Evolutionary conservation across 208 protist species (phyloP).

Genomic region (Leishmania braziliensis): DNA sequence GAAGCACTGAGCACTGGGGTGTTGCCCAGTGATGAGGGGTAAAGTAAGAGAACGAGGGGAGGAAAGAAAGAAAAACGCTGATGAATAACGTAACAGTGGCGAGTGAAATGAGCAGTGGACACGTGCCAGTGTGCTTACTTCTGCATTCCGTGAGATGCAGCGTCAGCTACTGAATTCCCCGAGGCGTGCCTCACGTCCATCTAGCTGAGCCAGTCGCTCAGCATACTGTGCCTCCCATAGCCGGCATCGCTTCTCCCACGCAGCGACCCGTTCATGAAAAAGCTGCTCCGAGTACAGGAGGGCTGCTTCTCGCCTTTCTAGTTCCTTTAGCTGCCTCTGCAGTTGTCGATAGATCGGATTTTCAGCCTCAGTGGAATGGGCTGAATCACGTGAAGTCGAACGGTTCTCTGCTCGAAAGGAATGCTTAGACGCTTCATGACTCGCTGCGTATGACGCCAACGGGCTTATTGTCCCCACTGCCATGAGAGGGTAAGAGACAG

Average conservation of each 20-base stretch:
- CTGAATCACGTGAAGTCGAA: not conserved
- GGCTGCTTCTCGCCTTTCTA: not conserved
- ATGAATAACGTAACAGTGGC: not conserved
- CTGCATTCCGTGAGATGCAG: not conserved
- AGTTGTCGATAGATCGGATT: not conserved
- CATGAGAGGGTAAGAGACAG: not conserved
- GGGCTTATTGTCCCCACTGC: not conserved
- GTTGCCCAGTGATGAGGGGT: not conserved
- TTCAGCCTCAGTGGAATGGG: not conserved
- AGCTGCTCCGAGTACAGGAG: constrained; percentile 1
- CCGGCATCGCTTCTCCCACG: constrained; percentile 17
- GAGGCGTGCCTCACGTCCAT: constrained; percentile 15
- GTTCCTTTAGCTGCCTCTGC: not conserved
- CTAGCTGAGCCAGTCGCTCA: constrained; percentile 6
- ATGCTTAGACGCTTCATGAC: not conserved
- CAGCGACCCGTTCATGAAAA: not conserved
- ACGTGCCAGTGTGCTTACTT: not conserved
- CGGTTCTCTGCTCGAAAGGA: not conserved
- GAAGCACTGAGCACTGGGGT: not conserved
- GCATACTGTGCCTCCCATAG: constrained; percentile 19
- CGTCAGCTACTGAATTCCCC: not conserved
- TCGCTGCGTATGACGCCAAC: not conserved
- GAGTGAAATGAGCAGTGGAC: not conserved
- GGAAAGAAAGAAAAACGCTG: not conserved
- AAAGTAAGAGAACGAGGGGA: not conserved